Percentiles rank a stretch among this genome's conserved stretches.
These are phyloP conservation scores for Clavulina sp. DNA, from an alignment of 768 basidiomycete genomes.

Conservation along the genomic window DNA sequence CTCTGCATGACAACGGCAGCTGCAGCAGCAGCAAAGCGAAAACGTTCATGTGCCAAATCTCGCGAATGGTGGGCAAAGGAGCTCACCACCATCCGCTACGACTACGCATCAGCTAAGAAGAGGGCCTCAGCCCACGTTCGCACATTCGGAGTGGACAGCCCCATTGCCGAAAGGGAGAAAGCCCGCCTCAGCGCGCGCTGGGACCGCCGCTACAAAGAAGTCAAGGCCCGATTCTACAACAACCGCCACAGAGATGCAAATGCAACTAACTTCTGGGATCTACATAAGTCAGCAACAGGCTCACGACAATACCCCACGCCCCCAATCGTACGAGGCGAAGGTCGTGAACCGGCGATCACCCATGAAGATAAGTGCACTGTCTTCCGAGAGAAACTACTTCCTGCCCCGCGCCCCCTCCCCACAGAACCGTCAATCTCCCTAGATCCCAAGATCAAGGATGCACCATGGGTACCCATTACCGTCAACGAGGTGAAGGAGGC, in stretches of 20 bases:
- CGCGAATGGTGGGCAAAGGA: neutral
- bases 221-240: neutral
- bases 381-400: neutral
- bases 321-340: neutral
- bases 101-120: neutral
- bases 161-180: neutral
- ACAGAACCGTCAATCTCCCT: neutral
- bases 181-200: neutral
- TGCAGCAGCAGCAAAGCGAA: neutral
- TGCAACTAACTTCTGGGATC: neutral
- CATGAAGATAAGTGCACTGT: neutral
- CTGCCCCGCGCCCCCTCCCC: neutral
- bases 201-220: neutral
- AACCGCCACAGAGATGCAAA: neutral
- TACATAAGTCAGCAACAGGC: neutral
- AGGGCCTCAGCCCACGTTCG: neutral
- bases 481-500: slow-evolving; percentile 1
- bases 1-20: neutral
- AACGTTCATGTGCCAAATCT: neutral
- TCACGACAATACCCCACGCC: neutral
- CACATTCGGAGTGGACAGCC: neutral
- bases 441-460: neutral
- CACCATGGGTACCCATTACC: neutral
- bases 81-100: neutral
- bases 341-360: neutral